Evolutionary conservation across 1,284 basidiomycete species (phyloP).

Genomic region (Fereydounia khargensis): DNA sequence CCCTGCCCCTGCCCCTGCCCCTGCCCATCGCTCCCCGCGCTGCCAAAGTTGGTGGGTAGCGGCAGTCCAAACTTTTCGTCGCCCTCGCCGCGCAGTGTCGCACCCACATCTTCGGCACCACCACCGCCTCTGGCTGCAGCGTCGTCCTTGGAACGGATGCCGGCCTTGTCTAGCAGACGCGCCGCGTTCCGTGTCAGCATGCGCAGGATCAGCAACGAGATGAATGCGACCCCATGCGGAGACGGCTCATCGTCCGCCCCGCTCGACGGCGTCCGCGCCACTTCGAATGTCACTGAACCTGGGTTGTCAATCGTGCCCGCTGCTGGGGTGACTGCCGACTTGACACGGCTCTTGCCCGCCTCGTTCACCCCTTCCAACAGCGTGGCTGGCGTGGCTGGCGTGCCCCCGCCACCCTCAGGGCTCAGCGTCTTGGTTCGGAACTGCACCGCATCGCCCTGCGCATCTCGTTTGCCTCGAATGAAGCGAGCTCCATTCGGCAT

Average conservation of each 20-base stretch:
- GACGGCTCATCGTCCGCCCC: constrained; percentile 27
- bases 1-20: too few species aligned
- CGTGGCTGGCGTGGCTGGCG: neutral
- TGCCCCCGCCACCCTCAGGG: too few species aligned
- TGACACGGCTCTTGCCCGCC: constrained; percentile 4
- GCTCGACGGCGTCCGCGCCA: constrained; percentile 47
- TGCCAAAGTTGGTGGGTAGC: constrained; percentile 30
- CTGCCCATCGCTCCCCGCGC: constrained; percentile 5
- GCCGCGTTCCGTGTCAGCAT: constrained; percentile 42
- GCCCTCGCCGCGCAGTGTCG: constrained; percentile 15
- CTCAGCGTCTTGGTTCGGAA: neutral
- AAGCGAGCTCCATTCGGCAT: constrained; percentile 10
- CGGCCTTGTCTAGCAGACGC: constrained; percentile 31
- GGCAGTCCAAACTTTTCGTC: constrained; percentile 50
- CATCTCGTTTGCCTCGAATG: constrained; percentile 11
- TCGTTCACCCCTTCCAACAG: constrained; percentile 1
- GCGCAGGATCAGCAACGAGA: constrained; percentile 45
- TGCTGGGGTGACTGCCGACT: constrained; percentile 9
- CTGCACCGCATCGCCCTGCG: constrained; percentile 11
- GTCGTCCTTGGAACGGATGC: constrained; percentile 18
- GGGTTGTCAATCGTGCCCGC: constrained; percentile 47
- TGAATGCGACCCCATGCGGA: constrained; percentile 45
- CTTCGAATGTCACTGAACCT: constrained; percentile 39
- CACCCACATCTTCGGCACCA: constrained; percentile 1
- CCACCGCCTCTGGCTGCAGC: constrained; percentile 11